A percentile compares a stretch with the other conserved stretches of the same genome.
Evolutionary conservation across 1,139 yeast species (phyloP).

Genomic region (Candida glucosophila): DNA sequence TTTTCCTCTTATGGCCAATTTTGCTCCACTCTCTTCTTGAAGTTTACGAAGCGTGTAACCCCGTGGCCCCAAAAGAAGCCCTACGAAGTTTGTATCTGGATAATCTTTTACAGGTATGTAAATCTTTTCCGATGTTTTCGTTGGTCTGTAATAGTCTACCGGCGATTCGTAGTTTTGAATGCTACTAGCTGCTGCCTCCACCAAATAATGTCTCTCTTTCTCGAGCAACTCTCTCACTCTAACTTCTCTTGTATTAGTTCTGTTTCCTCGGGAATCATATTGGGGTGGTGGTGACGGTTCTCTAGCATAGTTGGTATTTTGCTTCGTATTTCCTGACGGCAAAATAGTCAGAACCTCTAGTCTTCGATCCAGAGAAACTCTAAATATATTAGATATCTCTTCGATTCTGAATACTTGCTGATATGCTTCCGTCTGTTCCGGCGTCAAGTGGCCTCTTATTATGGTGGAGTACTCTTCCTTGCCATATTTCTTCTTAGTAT

Average conservation of each 20-base stretch:
- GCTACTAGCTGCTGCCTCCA: conserved; percentile 61
- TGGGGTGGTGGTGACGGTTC: conserved; percentile 93
- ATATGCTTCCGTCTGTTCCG: conserved; percentile 80
- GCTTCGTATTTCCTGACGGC: conserved; percentile 26
- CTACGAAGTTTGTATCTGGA: conserved; percentile 91
- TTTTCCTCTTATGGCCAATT: conserved; percentile 79
- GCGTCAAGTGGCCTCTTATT: conserved; percentile 52
- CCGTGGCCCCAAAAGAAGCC: conserved; percentile 88
- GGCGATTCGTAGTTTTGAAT: conserved; percentile 85
- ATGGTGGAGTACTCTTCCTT: conserved; percentile 28
- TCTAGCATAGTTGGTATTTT: conserved; percentile 27
- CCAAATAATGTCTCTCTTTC: conserved; percentile 69
- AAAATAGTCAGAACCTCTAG: conserved; percentile 31
- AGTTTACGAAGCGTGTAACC: conserved; percentile 80
- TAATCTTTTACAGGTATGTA: conserved; percentile 81
- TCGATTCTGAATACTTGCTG: conserved; percentile 69
- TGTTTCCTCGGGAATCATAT: conserved; percentile 74
- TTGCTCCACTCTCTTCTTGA: conserved; percentile 80
- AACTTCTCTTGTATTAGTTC: conserved; percentile 76
- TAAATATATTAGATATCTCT: conserved; percentile 47
- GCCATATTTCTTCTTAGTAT: conserved; percentile 24
- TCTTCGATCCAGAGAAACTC: conserved; percentile 45
- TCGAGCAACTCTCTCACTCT: conserved; percentile 57
- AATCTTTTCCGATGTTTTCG: conserved; percentile 67
- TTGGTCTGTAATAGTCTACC: conserved; percentile 63